Conservation (phyloP, 371 early-diverging fungal species). For the Basidiobolus heterosporus region DNA sequence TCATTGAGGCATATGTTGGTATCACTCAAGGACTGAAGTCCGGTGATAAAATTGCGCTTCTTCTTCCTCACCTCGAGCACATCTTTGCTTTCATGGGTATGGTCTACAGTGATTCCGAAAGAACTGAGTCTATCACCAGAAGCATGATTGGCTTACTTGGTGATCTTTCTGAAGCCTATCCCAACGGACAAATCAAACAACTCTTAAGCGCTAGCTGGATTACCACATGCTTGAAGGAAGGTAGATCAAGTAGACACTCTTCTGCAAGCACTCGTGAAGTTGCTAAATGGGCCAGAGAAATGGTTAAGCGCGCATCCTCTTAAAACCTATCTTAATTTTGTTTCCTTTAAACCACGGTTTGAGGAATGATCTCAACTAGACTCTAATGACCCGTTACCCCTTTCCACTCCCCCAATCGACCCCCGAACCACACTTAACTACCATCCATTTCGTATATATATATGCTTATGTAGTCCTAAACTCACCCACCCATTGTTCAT, state of each 20-base stretch:
- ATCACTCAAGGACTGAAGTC: conserved; percentile 80
- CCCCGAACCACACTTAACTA: not conserved
- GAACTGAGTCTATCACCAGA: conserved; percentile 41
- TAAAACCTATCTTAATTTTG: not conserved
- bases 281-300: conserved; percentile 60
- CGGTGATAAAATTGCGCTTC: conserved; percentile 31
- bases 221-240: conserved; percentile 43
- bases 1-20: conserved; percentile 87
- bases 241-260: conserved; percentile 42
- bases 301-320: conserved; percentile 6
- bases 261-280: conserved; percentile 47
- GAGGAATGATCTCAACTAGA: not conserved
- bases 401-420: not conserved
- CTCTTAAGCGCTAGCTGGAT: conserved; percentile 49
- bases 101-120: conserved; percentile 37
- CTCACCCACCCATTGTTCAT: too few species aligned
- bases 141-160: conserved; percentile 72
- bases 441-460: too few species aligned
- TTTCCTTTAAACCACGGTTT: not conserved
- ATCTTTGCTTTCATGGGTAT: conserved; percentile 61
- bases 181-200: conserved; percentile 40
- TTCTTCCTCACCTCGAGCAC: conserved; percentile 38
- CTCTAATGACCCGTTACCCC: not conserved
- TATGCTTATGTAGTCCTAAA: too few species aligned
- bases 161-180: conserved; percentile 61